A percentile compares a stretch with the other conserved stretches of the same genome.
These are phyloP conservation scores for Moesziomyces sp. DNA, from an alignment of 1,284 basidiomycete species.

Conservation along the genomic window DNA sequence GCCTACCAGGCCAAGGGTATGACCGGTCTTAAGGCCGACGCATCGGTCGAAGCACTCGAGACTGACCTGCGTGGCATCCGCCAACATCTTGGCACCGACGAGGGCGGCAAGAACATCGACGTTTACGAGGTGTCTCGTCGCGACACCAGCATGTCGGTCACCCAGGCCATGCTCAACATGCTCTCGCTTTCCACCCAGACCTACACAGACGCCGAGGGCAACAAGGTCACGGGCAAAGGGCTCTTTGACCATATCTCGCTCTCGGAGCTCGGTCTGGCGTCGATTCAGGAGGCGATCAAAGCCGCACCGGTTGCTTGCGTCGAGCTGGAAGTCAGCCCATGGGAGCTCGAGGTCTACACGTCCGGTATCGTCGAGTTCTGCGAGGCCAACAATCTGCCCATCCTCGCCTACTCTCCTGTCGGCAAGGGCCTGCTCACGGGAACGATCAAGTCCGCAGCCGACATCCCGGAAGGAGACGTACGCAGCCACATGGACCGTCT, in stretches of 20 bases:
- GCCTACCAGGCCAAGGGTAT: slow-evolving; percentile 33
- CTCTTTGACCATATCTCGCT: slow-evolving; percentile 60
- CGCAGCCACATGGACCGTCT: slow-evolving; percentile 68
- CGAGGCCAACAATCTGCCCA: slow-evolving; percentile 71
- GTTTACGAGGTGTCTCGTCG: slow-evolving; percentile 56
- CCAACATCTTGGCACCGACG: slow-evolving; percentile 45
- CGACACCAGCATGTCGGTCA: slow-evolving; percentile 28
- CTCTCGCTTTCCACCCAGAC: slow-evolving; percentile 33
- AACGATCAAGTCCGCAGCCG: slow-evolving; percentile 71
- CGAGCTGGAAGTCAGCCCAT: slow-evolving; percentile 77
- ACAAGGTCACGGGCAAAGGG: slow-evolving; percentile 46
- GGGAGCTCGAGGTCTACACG: slow-evolving; percentile 71
- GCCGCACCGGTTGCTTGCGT: slow-evolving; percentile 71
- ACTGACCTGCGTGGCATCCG: slow-evolving; percentile 41
- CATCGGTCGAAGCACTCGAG: slow-evolving; percentile 39
- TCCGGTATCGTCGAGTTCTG: slow-evolving; percentile 68
- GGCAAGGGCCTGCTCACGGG: slow-evolving; percentile 74
- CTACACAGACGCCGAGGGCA: slow-evolving; percentile 31
- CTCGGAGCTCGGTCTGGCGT: slow-evolving; percentile 54
- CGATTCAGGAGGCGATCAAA: slow-evolving; percentile 50
- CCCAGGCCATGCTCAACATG: slow-evolving; percentile 53
- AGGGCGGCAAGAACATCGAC: slow-evolving; percentile 55
- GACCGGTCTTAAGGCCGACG: slow-evolving; percentile 33
- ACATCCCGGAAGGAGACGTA: slow-evolving; percentile 73
- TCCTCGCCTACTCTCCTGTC: slow-evolving; percentile 73